phyloP scores from a whole-genome alignment of 2,329 filamentous ascomycete genomes.

The Lachnellula subtilissima region DNA sequence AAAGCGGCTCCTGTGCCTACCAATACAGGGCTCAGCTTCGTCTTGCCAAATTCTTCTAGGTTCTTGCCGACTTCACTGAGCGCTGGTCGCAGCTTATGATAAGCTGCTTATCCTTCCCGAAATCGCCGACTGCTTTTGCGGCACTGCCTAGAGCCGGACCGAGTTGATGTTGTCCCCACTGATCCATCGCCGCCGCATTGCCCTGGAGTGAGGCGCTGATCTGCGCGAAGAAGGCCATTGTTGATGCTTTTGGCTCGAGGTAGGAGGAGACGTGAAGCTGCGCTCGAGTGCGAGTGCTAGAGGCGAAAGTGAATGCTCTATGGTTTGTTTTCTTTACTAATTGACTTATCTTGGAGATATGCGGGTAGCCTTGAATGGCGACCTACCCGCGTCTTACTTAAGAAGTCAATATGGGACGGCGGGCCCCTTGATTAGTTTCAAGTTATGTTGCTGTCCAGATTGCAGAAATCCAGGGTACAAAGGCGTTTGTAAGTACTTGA shows the following conservation, averaged over 20 bases:
- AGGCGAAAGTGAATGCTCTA: too few species aligned
- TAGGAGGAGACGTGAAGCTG: too few species aligned
- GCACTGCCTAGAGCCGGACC: not conserved
- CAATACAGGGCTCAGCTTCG: not conserved
- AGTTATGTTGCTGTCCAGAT: too few species aligned
- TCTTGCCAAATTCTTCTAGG: not conserved
- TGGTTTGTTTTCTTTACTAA: too few species aligned
- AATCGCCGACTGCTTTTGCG: not conserved
- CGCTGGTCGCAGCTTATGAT: not conserved
- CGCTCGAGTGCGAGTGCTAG: too few species aligned
- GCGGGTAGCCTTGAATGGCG: too few species aligned
- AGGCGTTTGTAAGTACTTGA: too few species aligned
- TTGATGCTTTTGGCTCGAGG: not conserved
- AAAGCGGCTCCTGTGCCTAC: not conserved
- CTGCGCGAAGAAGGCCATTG: not conserved
- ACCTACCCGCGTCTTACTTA: too few species aligned
- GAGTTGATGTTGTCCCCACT: not conserved
- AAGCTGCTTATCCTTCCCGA: not conserved
- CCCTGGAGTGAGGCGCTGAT: not conserved
- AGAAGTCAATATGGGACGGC: too few species aligned
- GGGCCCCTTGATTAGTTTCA: too few species aligned
- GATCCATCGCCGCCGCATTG: not conserved
- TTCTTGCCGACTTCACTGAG: not conserved
- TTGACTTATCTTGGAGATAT: too few species aligned
- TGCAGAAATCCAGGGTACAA: too few species aligned